These are phyloP conservation scores for Hylodesmum podocarpum DNA, from an alignment of 306 rosid genomes.

Conservation along the genomic window DNA sequence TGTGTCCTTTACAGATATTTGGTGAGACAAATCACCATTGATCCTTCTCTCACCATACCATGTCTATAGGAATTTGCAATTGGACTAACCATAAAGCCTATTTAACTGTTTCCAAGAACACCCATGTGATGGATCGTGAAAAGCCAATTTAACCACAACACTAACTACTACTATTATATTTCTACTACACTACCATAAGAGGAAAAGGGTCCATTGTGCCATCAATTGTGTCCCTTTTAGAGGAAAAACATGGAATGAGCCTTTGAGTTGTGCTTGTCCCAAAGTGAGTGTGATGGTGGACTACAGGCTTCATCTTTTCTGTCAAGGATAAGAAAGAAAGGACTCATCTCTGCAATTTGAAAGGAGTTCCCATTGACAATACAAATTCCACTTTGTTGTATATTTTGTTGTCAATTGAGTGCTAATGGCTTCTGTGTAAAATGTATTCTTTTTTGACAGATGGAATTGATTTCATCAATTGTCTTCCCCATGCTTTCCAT, in stretches of 20 bases:
- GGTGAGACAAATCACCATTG: constrained; percentile 8
- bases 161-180: not conserved
- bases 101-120: not conserved
- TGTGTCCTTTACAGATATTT: not conserved
- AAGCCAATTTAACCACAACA: not conserved
- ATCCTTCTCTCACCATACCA: not conserved
- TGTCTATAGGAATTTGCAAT: not conserved
- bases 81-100: constrained; percentile 7
- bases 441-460: too few relatives aligned
- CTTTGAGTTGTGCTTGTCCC: not conserved
- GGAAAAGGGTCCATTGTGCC: constrained; percentile 20
- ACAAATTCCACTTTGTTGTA: not conserved
- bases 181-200: not conserved
- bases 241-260: not conserved
- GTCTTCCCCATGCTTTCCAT: too few relatives aligned
- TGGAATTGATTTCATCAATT: too few relatives aligned
- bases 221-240: not conserved
- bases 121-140: constrained; percentile 7
- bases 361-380: not conserved
- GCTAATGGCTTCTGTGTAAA: too few relatives aligned
- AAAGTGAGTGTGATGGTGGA: not conserved
- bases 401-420: not conserved
- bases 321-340: not conserved
- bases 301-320: constrained; percentile 3
- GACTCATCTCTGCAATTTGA: not conserved